These are phyloP conservation scores for Aspergillus flavus DNA, from an alignment of 2,329 filamentous ascomycete species.

Conservation along the genomic window DNA sequence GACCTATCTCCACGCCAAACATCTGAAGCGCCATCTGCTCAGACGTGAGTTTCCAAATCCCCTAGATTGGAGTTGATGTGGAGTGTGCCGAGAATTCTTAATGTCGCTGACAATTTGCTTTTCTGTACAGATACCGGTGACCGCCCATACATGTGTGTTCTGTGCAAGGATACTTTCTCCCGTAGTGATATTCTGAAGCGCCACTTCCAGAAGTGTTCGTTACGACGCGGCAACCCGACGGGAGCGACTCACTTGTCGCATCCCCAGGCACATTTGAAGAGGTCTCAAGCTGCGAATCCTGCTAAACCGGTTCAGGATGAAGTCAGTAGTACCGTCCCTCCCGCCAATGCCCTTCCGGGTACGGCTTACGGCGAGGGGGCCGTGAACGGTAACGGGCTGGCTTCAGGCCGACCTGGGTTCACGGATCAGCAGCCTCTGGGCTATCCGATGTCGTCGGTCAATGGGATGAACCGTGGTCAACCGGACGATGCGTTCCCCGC, in stretches of 20 bases:
- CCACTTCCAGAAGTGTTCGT: conserved; percentile 98
- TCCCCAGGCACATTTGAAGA: conserved; percentile 85
- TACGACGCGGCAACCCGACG: conserved; percentile 91
- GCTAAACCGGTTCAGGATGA: conserved; percentile 47
- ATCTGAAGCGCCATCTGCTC: conserved; percentile 92
- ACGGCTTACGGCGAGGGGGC: conserved; percentile 45
- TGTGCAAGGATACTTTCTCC: conserved; percentile 97
- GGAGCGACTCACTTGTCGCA: conserved; percentile 93
- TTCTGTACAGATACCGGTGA: conserved; percentile 80
- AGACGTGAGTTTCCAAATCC: conserved; percentile 71
- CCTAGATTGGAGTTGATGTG: neutral
- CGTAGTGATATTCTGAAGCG: conserved; percentile 98
- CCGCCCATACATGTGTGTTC: conserved; percentile 95
- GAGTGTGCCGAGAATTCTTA: neutral
- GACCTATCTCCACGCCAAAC: conserved; percentile 96
- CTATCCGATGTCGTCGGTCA: conserved; percentile 46
- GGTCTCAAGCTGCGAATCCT: conserved; percentile 54
- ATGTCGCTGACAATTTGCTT: conserved; percentile 28
- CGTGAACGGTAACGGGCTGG: conserved; percentile 47
- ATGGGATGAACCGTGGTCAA: conserved; percentile 45
- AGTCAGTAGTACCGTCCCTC: conserved; percentile 48
- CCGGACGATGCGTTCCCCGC: conserved; percentile 38
- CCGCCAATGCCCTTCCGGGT: conserved; percentile 47
- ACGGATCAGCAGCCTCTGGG: conserved; percentile 47
- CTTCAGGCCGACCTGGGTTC: conserved; percentile 40